Conservation (phyloP, 805 yeast genomes). For the Ogataea philodendri region DNA sequence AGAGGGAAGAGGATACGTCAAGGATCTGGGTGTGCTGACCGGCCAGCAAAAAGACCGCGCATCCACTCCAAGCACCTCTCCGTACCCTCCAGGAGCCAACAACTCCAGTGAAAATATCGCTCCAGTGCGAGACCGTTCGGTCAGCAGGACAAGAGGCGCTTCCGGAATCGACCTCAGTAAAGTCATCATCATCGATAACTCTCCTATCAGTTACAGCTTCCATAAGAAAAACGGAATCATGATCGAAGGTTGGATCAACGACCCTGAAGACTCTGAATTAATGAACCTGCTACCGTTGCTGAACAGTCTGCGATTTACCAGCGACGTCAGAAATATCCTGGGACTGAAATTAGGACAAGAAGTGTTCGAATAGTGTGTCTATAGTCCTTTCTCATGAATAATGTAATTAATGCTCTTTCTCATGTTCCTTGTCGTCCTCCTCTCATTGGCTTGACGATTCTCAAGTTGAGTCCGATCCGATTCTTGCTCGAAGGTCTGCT, state of each 20-base stretch:
- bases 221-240: conserved; percentile 87
- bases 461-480: conserved; percentile 50
- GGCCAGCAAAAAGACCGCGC: conserved; percentile 13
- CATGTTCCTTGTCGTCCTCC: conserved; percentile 26
- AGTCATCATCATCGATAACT: conserved; percentile 82
- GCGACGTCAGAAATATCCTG: conserved; percentile 79
- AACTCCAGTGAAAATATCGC: conserved; percentile 14
- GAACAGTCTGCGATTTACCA: conserved; percentile 69
- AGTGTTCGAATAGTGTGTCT: conserved; percentile 45
- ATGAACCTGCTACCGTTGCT: conserved; percentile 78
- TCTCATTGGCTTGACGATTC: conserved; percentile 50
- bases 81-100: conserved; percentile 14
- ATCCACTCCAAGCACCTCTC: conserved; percentile 16
- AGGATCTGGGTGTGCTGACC: conserved; percentile 51
- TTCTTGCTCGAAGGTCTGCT: conserved; percentile 17
- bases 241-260: conserved; percentile 97
- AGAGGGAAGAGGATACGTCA: conserved; percentile 82
- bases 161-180: conserved; percentile 54
- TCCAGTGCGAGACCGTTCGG: conserved; percentile 31
- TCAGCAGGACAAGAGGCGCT: conserved; percentile 20
- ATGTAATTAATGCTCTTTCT: conserved; percentile 1
- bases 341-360: conserved; percentile 73
- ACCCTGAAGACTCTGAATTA: conserved; percentile 85
- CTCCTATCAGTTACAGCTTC: conserved; percentile 83
- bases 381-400: conserved; percentile 10